Base-by-base conservation (phyloP, 1,284 basidiomycete genomes). In the Hymenochaete sp. region DNA sequence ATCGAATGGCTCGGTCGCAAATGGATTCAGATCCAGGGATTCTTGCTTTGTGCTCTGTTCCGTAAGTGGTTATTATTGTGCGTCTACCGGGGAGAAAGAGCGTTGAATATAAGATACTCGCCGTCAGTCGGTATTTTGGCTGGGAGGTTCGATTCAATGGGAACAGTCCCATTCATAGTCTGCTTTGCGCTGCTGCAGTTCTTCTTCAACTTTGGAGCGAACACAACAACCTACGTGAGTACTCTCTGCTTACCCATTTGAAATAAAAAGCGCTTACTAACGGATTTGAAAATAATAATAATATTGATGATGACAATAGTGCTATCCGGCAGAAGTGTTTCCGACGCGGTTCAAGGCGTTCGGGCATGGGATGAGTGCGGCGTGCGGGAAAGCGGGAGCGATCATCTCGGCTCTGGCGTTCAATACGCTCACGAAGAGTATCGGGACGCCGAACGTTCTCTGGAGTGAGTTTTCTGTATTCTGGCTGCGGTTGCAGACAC, bases 141-240 rank as follows among this genome's bases (percentile, higher is more conserved):
- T 45, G 75, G 77, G 50, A 73, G 72, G 59, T 85, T 92, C 66
- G 54, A 77, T 51, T 62, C 66, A 9, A 70, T 87, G 35, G 67
- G 69, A 53, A 73, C 71, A 19, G 73, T 76, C 5, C 65, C 77
- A 14, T 83, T 86, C 64, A 72, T 87, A 51, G 82, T 85, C 56
- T 77, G 75, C 64, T 80, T 88, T 56, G 66, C 83, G 2, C 65
- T 82, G 44, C 63, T 78, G 27, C 75, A 82, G 67, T 82, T 82
- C 67, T 82, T 82, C 66, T 81, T 82, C 66, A 82, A 82, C 63
- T 84, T 82, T 59, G 88, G 88, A n/a, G 83, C 90, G n/a, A 93
- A 93, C 65, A 72, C 83, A 71, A 79, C 77, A 3, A 75, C 76
- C 47, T 77, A 74, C 53, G 72, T 78, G 53, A 52, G 71, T 63